A percentile compares a stretch with the other conserved stretches of the same genome.
phyloP scores from a whole-genome alignment of 106 monocot genomes.

The Dendrobium officinale region DNA sequence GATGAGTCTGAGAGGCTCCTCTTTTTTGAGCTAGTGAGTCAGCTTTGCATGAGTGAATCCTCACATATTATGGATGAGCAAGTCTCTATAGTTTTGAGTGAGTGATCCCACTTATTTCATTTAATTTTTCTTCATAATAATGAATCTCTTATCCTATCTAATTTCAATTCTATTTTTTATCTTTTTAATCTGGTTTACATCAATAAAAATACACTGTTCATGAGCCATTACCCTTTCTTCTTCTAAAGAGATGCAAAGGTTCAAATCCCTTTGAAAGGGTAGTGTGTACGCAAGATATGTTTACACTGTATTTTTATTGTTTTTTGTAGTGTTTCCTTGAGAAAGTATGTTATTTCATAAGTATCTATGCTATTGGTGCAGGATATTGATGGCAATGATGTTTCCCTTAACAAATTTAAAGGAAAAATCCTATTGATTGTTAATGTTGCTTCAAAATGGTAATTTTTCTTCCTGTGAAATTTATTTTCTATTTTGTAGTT shows the following conservation, averaged over 20 bases:
- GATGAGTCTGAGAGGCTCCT: not conserved
- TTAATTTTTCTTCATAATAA: not conserved
- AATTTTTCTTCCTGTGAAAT: slow-evolving; percentile 4
- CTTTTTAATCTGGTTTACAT: not conserved
- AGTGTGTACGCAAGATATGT: not conserved
- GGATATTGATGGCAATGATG: slow-evolving; percentile 96
- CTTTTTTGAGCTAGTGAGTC: too few relatives aligned
- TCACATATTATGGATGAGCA: not conserved
- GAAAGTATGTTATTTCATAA: not conserved
- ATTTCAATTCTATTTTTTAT: not conserved
- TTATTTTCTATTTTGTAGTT: not conserved
- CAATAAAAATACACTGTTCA: not conserved
- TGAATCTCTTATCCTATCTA: not conserved
- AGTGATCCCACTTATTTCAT: not conserved
- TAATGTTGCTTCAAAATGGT: slow-evolving; percentile 99
- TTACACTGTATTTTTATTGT: not conserved
- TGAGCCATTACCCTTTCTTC: not conserved
- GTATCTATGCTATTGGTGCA: slow-evolving; percentile 14
- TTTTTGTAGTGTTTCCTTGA: not conserved
- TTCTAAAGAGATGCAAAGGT: not conserved
- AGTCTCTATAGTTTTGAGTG: not conserved
- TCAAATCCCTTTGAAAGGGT: not conserved
- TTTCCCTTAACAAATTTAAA: slow-evolving; percentile 88
- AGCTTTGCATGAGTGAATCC: not conserved
- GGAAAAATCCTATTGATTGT: slow-evolving; percentile 83